Base-by-base conservation (phyloP, 1,139 yeast genomes). In the Magnusiomyces tetraspermus region DNA sequence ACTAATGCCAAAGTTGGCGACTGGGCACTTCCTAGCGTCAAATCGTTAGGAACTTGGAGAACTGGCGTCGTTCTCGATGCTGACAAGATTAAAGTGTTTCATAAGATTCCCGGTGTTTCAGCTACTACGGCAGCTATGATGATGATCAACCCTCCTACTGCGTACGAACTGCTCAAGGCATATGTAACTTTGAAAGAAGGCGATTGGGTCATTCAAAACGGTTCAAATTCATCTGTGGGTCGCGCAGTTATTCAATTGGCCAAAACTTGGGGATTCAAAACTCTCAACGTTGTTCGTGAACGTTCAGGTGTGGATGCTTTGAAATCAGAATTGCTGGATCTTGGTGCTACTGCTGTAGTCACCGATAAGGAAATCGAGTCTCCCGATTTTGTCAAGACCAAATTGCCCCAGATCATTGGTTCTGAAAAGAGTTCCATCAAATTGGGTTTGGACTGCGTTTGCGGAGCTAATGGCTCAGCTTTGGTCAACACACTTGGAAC, bases 191-290 rank as follows among this genome's bases (percentile, higher is more conserved):
- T 86, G 68, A 60, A 71, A 49, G 64, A 81, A 2, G 92, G 90
- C 11, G 97, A 92, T 67, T 94, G 96, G 96, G 79, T 92, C 61
- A 82, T 94, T 58, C 98, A 92, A 70, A 92, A 92, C 64, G 98
- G 97, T 38, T 97, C 96, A 42, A 92, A 88, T 60, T 87, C 96
- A 6, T 95, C 95, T 23, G 98, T 92, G 13, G 96, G 97, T n/a
- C 82, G 89, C 61, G 84, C 86, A 59, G 97, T 96, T 4, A 76
- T 89, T 49, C 99, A 92, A 69, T 78, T 94, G 54, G 96, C 87
- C 37, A 78, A 79, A 59, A 71, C 83, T 44, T 75, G 85, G 67
- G 96, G 96, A 0, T 68, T 82, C 65, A 87, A 88, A 62, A 86
- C 96, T 15, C 77, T 94, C 60, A 83, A 88, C 57, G 94, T 92